Evolutionary conservation across 257 asterid species (phyloP).

Genomic region (Przewalskia tangutica): DNA sequence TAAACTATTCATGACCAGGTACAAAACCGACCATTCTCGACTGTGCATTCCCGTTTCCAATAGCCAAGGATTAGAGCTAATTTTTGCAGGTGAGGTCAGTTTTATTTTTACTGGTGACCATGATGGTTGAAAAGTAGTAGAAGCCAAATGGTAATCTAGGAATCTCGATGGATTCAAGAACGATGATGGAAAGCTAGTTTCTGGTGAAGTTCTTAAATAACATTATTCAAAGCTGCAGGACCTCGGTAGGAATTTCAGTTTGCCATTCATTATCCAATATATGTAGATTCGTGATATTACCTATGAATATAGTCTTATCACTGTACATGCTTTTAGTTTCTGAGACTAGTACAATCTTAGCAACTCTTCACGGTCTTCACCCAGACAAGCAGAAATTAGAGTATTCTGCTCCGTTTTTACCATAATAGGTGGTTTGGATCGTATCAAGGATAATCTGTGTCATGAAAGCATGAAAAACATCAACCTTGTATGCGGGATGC

Average conservation of each 20-base stretch:
- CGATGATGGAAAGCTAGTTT: neutral
- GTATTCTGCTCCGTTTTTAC: neutral
- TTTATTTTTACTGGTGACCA: neutral
- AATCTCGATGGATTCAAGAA: neutral
- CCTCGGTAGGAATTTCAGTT: neutral
- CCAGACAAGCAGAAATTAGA: neutral
- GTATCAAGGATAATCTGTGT: neutral
- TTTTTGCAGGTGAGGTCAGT: neutral
- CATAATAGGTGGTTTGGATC: neutral
- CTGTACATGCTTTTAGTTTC: neutral
- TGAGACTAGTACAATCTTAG: neutral
- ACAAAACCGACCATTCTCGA: neutral
- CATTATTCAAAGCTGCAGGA: neutral
- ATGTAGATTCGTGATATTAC: neutral
- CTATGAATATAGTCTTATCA: neutral
- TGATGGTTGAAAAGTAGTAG: neutral
- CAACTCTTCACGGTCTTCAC: neutral
- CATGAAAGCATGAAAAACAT: neutral
- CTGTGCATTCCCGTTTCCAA: neutral
- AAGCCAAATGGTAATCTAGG: neutral
- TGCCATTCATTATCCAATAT: neutral
- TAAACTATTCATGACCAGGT: neutral
- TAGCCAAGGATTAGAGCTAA: neutral
- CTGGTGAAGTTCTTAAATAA: neutral
- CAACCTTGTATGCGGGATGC: neutral